Evolutionary conservation across 2,329 filamentous ascomycete genomes (phyloP).

Genomic region (Amylocarpus encephaloides): DNA sequence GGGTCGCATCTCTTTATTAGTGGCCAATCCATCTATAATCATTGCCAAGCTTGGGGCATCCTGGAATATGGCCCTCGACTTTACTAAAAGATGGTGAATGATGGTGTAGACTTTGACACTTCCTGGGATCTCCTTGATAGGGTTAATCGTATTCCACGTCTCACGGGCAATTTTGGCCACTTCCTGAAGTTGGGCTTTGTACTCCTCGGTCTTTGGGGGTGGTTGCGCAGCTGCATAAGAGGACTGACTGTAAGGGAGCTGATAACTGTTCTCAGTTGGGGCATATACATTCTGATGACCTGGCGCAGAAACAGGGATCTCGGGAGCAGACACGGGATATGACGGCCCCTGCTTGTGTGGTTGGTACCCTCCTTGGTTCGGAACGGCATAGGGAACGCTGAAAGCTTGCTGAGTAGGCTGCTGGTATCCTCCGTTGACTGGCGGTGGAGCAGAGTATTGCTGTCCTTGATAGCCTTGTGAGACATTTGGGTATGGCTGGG

Average conservation of each 20-base stretch:
- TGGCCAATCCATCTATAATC: slow-evolving; percentile 53
- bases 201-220: slow-evolving; percentile 36
- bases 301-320: slow-evolving; percentile 2
- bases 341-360: slow-evolving; percentile 13
- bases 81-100: slow-evolving; percentile 54
- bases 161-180: slow-evolving; percentile 51
- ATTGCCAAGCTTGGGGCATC: slow-evolving; percentile 50
- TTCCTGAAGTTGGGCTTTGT: slow-evolving; percentile 43
- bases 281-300: slow-evolving; percentile 18
- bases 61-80: slow-evolving; percentile 51
- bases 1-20: slow-evolving; percentile 49
- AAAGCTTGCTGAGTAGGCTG: slow-evolving; percentile 26
- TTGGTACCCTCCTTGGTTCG: slow-evolving; percentile 17
- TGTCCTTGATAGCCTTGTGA: slow-evolving; percentile 21
- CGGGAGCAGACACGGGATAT: slow-evolving; percentile 19
- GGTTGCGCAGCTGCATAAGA: slow-evolving; percentile 22
- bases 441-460: slow-evolving; percentile 23
- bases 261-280: slow-evolving; percentile 19
- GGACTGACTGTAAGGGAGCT: slow-evolving; percentile 18
- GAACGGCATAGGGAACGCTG: slow-evolving; percentile 18
- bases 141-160: slow-evolving; percentile 55
- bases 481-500: slow-evolving; percentile 22
- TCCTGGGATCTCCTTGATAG: slow-evolving; percentile 54
- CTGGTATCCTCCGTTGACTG: slow-evolving; percentile 19
- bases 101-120: slow-evolving; percentile 57